These are phyloP conservation scores for Cryptosporidium sp. DNA, from an alignment of 169 alveolate species.

Conservation along the genomic window DNA sequence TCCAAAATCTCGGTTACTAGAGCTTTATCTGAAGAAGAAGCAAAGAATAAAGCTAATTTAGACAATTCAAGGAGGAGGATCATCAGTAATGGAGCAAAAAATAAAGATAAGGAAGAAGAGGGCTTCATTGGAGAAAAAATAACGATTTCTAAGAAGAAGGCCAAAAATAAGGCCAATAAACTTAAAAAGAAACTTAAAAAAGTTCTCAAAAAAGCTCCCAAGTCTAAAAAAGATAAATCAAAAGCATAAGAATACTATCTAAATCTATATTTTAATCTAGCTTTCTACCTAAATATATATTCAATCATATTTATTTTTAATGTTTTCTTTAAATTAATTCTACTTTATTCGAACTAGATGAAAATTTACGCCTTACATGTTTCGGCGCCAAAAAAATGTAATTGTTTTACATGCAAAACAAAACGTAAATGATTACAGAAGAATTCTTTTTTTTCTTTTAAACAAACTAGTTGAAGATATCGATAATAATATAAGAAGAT, in stretches of 20 bases:
- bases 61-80: not conserved
- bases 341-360: not conserved
- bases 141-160: not conserved
- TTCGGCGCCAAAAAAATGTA: constrained; percentile 21
- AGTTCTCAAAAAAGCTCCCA: not conserved
- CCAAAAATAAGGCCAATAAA: not conserved
- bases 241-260: not conserved
- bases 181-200: constrained; percentile 3
- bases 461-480: not conserved
- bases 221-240: not conserved
- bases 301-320: not conserved
- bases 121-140: not conserved
- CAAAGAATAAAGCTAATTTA: not conserved
- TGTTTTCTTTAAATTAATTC: not conserved
- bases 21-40: constrained; percentile 66
- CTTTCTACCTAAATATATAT: not conserved
- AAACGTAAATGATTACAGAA: not conserved
- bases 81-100: not conserved
- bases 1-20: constrained; percentile 22
- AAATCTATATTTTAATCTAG: not conserved
- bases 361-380: not conserved
- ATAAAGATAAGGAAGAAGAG: not conserved
- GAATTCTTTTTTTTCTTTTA: not conserved
- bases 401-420: constrained; percentile 10
- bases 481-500: not conserved